A percentile compares a stretch with the other conserved stretches of the same genome.
Conservation (phyloP, 768 basidiomycete species). For the Podaxis mareebaensis region DNA sequence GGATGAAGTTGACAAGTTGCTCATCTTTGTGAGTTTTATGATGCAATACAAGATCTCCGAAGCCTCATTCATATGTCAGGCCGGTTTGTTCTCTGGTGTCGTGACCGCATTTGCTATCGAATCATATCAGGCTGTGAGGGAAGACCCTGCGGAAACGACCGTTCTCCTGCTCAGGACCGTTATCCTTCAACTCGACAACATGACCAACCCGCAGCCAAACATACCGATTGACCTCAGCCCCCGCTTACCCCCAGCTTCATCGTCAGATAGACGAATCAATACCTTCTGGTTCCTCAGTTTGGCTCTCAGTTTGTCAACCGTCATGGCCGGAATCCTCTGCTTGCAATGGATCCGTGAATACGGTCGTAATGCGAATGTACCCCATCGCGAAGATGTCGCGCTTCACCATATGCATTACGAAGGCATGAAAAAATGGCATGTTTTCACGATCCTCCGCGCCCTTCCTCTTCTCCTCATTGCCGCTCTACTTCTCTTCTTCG, state of each 20-base stretch:
- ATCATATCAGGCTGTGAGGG: constrained; percentile 23
- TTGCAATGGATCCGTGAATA: constrained; percentile 25
- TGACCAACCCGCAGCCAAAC: constrained; percentile 17
- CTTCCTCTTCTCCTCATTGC: constrained; percentile 19
- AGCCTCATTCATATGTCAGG: constrained; percentile 14
- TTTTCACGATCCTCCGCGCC: constrained; percentile 19
- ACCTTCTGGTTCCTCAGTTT: constrained; percentile 16
- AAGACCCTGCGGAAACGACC: constrained; percentile 20
- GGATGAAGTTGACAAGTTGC: constrained; percentile 17
- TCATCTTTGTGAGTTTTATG: constrained; percentile 13
- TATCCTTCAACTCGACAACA: constrained; percentile 19
- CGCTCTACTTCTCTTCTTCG: constrained; percentile 22
- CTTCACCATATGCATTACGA: constrained; percentile 22
- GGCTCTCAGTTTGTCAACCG: constrained; percentile 19
- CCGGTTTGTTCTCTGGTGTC: constrained; percentile 27
- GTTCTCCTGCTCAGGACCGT: constrained; percentile 14
- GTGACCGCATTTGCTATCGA: constrained; percentile 27
- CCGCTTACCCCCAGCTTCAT: not conserved
- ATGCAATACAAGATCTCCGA: not conserved
- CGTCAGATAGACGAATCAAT: constrained; percentile 15
- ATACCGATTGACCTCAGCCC: not conserved
- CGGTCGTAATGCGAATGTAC: constrained; percentile 15
- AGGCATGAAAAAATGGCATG: constrained; percentile 19
- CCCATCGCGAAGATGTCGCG: constrained; percentile 10
- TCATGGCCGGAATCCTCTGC: constrained; percentile 20